Evolutionary conservation across 1,284 basidiomycete genomes (phyloP), one percentile per base, ranked within the genome.

Genomic region (Apiotrichum sp.): DNA sequence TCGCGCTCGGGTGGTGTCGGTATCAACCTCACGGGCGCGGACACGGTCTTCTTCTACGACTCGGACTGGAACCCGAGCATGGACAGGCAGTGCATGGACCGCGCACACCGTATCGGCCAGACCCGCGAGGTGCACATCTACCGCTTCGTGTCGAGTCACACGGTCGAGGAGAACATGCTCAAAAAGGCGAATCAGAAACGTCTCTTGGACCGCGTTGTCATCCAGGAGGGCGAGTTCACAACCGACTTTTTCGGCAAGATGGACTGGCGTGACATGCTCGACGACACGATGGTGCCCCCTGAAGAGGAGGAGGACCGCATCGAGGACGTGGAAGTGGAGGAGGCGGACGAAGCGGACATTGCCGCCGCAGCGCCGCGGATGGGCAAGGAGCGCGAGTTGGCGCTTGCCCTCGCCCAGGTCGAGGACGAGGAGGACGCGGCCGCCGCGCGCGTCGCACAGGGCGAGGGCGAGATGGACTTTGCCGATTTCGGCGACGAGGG

Each of bases 41-140:
- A 97, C 71, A 96, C 92, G 0, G 93, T 98, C 63, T 83, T 97
- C 52, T 72, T 77, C 76, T 97, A 96, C 71, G 93, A 98, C 71
- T 90, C 90, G 55, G 95, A 98, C 74, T 98, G 96, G 81, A 97
- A 97, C 68, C 93, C 93, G 0, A 92, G 95, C 62, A 96, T 97
- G 87, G 93, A 98, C 71, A 82, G 87, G 52, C 93, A 98, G 74
- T 97, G 93, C 74, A 93, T 97, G 79, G 93, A 98, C 75, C 84
- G 93, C 82, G 76, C 75, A 3, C 76, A 77, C 58, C 70, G 77
- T 6, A 98, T 98, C 65, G 93, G 93, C 8, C 93, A 98, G 74
- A 96, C 93, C 50, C 86, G 93, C 32, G 93, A 97, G 67, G 95
- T 98, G 9, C 90, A 97, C 72, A 95, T 98, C 65, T 97, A 96